A percentile compares a stretch with the other conserved stretches of the same genome.
phyloP scores from a whole-genome alignment of 176 grass and related monocot genomes.

The Lolium multiflorum region DNA sequence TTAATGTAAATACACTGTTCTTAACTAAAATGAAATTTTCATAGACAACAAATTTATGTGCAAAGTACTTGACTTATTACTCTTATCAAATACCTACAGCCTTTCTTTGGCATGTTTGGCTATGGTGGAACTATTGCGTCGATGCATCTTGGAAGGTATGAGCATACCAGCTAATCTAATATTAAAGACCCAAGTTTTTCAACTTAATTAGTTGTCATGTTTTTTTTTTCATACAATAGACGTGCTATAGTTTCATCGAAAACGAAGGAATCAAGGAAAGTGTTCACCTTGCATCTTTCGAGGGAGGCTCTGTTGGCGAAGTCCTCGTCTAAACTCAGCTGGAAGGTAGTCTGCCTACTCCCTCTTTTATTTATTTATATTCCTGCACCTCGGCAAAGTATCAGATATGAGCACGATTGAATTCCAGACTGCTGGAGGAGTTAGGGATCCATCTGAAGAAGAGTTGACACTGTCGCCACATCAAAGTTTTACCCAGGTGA shows the following conservation, averaged over 20 bases:
- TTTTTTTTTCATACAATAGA: constrained; percentile 28
- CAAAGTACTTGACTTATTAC: not conserved
- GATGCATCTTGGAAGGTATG: constrained; percentile 67
- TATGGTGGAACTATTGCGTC: constrained; percentile 61
- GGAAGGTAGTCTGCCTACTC: constrained; percentile 46
- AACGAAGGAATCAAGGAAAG: constrained; percentile 56
- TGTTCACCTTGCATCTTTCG: constrained; percentile 61
- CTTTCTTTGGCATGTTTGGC: constrained; percentile 68
- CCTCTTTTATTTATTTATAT: constrained; percentile 6
- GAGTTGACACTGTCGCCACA: constrained; percentile 54
- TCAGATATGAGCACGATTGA: constrained; percentile 5
- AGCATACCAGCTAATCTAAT: constrained; percentile 11
- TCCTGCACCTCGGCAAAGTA: constrained; percentile 9
- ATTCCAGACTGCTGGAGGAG: constrained; percentile 55
- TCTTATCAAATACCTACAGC: constrained; percentile 47
- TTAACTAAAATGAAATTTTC: not conserved
- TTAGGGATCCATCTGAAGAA: constrained; percentile 55
- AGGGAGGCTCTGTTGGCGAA: constrained; percentile 50
- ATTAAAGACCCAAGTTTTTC: constrained; percentile 9
- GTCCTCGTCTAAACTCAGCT: constrained; percentile 24
- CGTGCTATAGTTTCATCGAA: constrained; percentile 52
- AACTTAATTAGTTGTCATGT: constrained; percentile 13
- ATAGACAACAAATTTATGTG: not conserved
- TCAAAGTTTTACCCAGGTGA: constrained; percentile 58
- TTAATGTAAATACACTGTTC: not conserved